Base-by-base conservation (phyloP, 768 basidiomycete species). In the Hypholoma fasciculare region DNA sequence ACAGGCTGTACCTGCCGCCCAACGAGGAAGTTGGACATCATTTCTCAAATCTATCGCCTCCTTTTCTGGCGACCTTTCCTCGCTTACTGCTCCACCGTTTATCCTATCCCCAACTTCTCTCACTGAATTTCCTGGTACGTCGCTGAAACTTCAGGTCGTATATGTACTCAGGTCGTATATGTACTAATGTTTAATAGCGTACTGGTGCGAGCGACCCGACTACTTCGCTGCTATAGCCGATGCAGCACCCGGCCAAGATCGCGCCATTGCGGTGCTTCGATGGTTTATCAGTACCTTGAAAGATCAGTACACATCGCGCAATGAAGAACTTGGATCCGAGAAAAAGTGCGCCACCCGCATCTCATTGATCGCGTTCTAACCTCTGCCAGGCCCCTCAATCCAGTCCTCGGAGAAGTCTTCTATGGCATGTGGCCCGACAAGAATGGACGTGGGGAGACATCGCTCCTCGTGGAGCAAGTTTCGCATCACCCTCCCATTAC, bases 231-330 rank as follows among this genome's bases (percentile, higher is more conserved):
- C 85, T 19, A 98, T 98, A 69, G 85, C 88, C 17, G 86, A 88
- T 63, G 93, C 87, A 4, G 80, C 78, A 68, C 84, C 83, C 12
- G 83, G 86, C 30, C 88, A 95, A 71, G 85, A 87, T 2, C 80
- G 95, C 50, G 81, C 87, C 2, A 76, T 92, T 52, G 83, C 87
- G 6, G 93, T 98, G n/a, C 80, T 98, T 46, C 85, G 82, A 65
- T 99, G 96, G 96, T 99, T 98, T 75, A 91, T 99, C 67, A 88
- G 88, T 66, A 99, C 96, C 0, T 82, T 99, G 51, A 97, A 95
- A 71, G 96, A 94, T 13, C 95, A 97, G 68, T 95, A 95, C 71
- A 98, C 92, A 42, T 93, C 93, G 16, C 80, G 96, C 49, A 98
- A 98, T 66, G 95, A 97, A 76, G 88, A 88, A 61, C 89, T 94